Evolutionary conservation across 768 basidiomycete genomes (phyloP).

Genomic region (Mycena amicta): DNA sequence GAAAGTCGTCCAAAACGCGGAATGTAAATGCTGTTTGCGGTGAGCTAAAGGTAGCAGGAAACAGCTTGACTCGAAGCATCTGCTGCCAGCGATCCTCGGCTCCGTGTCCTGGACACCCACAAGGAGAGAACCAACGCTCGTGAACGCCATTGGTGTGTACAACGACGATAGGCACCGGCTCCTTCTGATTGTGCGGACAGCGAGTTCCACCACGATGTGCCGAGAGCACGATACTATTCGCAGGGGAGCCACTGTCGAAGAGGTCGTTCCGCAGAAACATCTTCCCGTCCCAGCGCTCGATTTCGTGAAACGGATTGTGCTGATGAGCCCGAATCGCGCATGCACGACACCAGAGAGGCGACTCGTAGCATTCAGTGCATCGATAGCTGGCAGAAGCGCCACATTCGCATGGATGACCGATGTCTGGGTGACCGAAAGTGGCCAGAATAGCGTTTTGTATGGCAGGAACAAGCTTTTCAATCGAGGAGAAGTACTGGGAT

Average conservation of each 20-base stretch:
- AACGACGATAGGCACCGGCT: neutral
- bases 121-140: neutral
- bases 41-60: constrained; percentile 16
- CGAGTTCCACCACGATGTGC: neutral
- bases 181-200: neutral
- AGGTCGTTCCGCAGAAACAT: no score
- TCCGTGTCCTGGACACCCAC: neutral
- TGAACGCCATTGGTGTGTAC: neutral
- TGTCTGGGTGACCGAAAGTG: neutral
- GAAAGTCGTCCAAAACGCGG: constrained; percentile 28
- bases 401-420: neutral
- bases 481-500: no score
- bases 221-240: neutral
- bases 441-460: neutral
- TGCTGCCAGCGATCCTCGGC: constrained; percentile 1
- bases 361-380: constrained; percentile 5
- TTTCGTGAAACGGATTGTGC: constrained; percentile 3
- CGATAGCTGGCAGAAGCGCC: neutral
- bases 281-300: constrained; percentile 11
- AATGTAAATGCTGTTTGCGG: constrained; percentile 23
- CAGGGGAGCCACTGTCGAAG: neutral
- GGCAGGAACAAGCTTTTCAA: no score
- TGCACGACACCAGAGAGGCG: neutral
- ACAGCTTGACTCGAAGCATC: constrained; percentile 3
- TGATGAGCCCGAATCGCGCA: neutral